Conservation (phyloP, 352 stramenopile genomes). For the Phytophthora brassicae region DNA sequence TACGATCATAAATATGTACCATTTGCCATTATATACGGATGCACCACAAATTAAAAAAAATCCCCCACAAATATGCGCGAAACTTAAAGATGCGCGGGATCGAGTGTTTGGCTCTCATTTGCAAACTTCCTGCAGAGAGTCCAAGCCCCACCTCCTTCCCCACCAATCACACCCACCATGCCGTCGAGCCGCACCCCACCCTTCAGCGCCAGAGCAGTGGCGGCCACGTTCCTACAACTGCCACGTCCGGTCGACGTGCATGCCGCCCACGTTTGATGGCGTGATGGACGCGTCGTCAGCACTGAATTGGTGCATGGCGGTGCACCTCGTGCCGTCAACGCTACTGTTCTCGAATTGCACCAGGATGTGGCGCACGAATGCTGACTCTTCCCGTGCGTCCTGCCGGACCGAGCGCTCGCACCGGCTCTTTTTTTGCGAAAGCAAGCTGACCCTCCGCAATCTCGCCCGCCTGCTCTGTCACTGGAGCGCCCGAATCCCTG, state of each 20-base stretch:
- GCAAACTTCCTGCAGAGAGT: too few species aligned
- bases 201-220: too few species aligned
- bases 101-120: too few species aligned
- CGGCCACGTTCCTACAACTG: neutral
- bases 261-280: neutral
- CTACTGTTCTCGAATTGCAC: neutral
- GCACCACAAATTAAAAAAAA: too few species aligned
- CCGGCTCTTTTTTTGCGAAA: constrained; percentile 2
- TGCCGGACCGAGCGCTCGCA: neutral
- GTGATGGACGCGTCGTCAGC: neutral
- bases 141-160: too few species aligned
- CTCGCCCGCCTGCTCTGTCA: neutral
- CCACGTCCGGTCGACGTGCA: neutral
- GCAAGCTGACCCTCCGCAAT: neutral
- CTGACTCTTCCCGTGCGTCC: neutral
- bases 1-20: too few species aligned
- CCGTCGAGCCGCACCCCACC: too few species aligned
- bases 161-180: too few species aligned
- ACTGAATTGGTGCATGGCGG: neutral
- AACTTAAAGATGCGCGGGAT: too few species aligned
- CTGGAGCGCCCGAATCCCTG: neutral
- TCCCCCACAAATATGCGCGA: too few species aligned
- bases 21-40: too few species aligned
- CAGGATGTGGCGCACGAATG: neutral
- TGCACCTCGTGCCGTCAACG: neutral